Evolutionary conservation across 139 green algal species (phyloP).

Genomic region (Astrephomene gubernaculifera): DNA sequence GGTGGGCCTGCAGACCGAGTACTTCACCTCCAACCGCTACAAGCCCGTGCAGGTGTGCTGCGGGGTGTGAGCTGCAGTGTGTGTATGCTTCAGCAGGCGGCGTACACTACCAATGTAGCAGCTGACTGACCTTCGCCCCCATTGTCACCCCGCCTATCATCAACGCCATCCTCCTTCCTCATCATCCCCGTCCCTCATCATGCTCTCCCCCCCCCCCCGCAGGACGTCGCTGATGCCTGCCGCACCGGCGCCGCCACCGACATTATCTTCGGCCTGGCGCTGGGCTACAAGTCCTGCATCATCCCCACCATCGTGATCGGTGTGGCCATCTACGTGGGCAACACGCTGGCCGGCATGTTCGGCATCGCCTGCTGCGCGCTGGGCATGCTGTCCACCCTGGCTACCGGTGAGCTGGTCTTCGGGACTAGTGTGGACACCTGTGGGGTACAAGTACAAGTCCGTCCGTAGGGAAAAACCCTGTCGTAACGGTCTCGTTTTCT

Average conservation of each 20-base stretch:
- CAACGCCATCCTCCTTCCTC: too few species aligned
- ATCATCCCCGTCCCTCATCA: too few species aligned
- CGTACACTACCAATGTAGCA: too few species aligned
- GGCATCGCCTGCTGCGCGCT: constrained; percentile 96
- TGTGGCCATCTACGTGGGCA: constrained; percentile 89
- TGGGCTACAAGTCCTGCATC: constrained; percentile 95
- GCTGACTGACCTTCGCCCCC: too few species aligned
- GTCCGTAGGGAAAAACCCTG: too few species aligned
- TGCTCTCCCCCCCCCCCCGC: too few species aligned
- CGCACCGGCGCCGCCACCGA: constrained; percentile 95
- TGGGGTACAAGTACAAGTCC: too few species aligned
- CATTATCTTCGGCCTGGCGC: constrained; percentile 98
- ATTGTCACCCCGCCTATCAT: too few species aligned
- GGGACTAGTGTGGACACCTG: too few species aligned
- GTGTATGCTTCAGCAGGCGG: too few species aligned
- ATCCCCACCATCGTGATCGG: constrained; percentile 93
- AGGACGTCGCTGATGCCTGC: constrained; percentile 96
- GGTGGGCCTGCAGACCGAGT: constrained; percentile 97
- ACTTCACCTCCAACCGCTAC: constrained; percentile 96
- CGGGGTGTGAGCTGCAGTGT: background rate
- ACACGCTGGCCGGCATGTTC: constrained; percentile 90
- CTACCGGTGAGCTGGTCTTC: constrained; percentile 77
- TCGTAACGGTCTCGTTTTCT: too few species aligned
- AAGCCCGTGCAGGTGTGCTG: constrained; percentile 63
- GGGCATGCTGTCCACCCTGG: constrained; percentile 96